These are phyloP conservation scores for Quercus variabilis DNA, from an alignment of 306 rosid species.

Conservation along the genomic window DNA sequence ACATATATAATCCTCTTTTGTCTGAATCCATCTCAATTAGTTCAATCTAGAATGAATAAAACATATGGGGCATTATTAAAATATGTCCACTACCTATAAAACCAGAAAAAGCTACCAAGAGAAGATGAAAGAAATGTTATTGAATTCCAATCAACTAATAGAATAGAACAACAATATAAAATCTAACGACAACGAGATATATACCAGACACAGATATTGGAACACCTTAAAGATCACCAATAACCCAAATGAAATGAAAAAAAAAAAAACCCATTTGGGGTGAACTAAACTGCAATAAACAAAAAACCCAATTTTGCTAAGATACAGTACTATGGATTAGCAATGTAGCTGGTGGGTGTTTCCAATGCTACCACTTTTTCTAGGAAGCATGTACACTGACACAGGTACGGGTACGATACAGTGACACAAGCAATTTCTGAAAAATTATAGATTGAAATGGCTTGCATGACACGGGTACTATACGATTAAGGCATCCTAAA, in stretches of 20 bases:
- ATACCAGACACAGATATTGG: neutral
- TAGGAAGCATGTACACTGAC: too few relatives aligned
- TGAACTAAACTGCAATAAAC: neutral
- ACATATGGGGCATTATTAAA: neutral
- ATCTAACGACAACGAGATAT: neutral
- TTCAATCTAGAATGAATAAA: neutral
- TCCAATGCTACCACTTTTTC: too few relatives aligned
- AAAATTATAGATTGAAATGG: too few relatives aligned
- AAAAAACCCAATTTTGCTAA: neutral
- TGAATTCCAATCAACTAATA: neutral
- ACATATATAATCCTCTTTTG: neutral
- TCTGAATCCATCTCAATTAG: neutral
- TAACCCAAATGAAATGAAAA: neutral
- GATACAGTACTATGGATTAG: too few relatives aligned
- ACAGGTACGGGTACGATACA: too few relatives aligned
- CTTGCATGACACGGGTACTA: too few relatives aligned
- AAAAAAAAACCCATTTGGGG: neutral
- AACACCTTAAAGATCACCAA: neutral
- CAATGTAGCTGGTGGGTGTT: too few relatives aligned
- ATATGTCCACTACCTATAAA: neutral
- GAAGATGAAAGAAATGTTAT: neutral
- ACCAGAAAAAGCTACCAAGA: neutral
- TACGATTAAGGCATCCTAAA: too few relatives aligned
- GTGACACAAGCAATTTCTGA: too few relatives aligned
- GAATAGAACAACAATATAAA: neutral